These are phyloP conservation scores for Dysphania ambrosioides DNA, from an alignment of 148 eudicot species.

Conservation along the genomic window DNA sequence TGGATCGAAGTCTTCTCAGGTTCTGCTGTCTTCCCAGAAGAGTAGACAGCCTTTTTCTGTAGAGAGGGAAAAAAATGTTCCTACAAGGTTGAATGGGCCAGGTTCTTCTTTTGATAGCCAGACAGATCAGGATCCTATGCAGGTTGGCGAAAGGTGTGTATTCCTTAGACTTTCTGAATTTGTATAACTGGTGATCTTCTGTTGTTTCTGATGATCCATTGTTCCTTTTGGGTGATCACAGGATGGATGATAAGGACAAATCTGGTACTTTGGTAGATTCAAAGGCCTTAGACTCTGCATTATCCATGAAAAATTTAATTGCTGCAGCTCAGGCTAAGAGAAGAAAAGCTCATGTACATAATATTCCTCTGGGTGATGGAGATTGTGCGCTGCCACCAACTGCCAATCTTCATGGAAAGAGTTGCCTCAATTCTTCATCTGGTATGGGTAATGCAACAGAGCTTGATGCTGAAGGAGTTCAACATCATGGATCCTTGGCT, in stretches of 20 bases:
- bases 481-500: slow-evolving; percentile 34
- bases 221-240: slow-evolving; percentile 27
- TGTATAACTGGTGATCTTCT: not conserved
- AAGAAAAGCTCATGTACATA: slow-evolving; percentile 59
- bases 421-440: slow-evolving; percentile 37
- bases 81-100: slow-evolving; percentile 35
- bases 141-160: slow-evolving; percentile 51
- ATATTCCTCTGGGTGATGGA: slow-evolving; percentile 32
- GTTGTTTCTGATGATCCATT: slow-evolving; percentile 13
- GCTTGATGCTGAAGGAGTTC: slow-evolving; percentile 35
- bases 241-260: slow-evolving; percentile 51
- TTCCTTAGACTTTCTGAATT: slow-evolving; percentile 9
- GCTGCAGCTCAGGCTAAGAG: slow-evolving; percentile 95
- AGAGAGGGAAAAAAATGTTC: slow-evolving; percentile 48
- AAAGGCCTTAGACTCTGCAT: slow-evolving; percentile 44
- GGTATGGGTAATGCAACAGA: slow-evolving; percentile 39
- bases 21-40: slow-evolving; percentile 38
- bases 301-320: slow-evolving; percentile 75
- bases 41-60: slow-evolving; percentile 40
- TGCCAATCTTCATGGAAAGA: slow-evolving; percentile 35
- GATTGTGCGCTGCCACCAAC: slow-evolving; percentile 25
- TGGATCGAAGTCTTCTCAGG: slow-evolving; percentile 32
- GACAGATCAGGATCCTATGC: slow-evolving; percentile 30
- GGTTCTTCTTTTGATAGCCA: slow-evolving; percentile 28
- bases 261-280: slow-evolving; percentile 39